Conservation (phyloP, 179 eudicot genomes). For the Drosera spatulata region DNA sequence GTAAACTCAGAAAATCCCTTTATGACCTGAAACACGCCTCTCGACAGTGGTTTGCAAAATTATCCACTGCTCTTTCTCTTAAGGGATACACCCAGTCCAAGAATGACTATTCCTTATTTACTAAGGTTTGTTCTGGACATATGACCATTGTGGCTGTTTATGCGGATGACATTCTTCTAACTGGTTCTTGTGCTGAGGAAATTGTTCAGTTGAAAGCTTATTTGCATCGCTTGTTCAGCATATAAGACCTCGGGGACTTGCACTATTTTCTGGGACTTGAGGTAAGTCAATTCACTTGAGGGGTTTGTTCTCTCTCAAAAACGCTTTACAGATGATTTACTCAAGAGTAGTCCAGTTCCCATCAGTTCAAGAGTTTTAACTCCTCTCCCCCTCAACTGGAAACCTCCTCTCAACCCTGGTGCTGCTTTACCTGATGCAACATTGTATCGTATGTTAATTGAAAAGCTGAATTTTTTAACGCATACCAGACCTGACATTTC, state of each 20-base stretch:
- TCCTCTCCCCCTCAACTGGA: neutral
- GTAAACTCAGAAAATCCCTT: neutral
- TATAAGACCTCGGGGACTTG: neutral
- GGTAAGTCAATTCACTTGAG: neutral
- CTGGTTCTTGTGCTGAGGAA: neutral
- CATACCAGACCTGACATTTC: slow-evolving; percentile 2
- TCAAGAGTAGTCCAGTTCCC: too few species aligned
- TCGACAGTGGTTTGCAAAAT: neutral
- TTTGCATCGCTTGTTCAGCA: neutral
- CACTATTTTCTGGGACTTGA: neutral
- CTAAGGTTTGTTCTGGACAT: neutral
- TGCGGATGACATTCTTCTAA: neutral
- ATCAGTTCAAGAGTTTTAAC: too few species aligned
- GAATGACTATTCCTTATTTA: neutral
- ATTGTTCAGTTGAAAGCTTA: neutral
- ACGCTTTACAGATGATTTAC: neutral
- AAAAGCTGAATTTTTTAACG: neutral
- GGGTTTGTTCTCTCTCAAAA: neutral
- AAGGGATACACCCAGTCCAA: neutral
- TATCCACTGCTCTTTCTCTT: neutral
- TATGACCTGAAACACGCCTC: neutral
- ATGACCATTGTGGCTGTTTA: neutral
- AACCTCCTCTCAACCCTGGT: neutral
- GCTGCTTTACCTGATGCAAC: neutral
- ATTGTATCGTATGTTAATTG: neutral